phyloP scores from a whole-genome alignment of 805 yeast genomes.

The Candida ficus region DNA sequence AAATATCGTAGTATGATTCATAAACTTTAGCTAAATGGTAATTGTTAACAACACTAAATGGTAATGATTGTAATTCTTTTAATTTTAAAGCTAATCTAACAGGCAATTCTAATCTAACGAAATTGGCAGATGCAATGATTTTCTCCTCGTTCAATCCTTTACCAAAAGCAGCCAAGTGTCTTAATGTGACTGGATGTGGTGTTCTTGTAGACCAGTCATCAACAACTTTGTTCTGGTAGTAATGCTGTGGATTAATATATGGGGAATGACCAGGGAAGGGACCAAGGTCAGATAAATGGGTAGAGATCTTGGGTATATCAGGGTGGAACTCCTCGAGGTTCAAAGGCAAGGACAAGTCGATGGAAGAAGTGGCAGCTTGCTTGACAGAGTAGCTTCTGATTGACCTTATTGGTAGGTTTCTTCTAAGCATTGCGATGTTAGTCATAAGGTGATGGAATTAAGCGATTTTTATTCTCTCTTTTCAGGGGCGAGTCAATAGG shows the following conservation, averaged over 20 bases:
- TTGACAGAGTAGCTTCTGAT: background rate
- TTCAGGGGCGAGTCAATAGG: no score
- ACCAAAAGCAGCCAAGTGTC: slow-evolving; percentile 88
- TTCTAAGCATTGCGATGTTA: background rate
- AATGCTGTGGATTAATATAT: slow-evolving; percentile 64
- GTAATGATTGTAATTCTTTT: slow-evolving; percentile 72
- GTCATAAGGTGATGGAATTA: no score
- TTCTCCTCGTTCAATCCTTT: slow-evolving; percentile 70
- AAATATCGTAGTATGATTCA: slow-evolving; percentile 83
- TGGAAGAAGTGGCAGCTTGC: background rate
- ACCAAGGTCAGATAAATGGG: slow-evolving; percentile 30
- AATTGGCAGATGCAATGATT: slow-evolving; percentile 78
- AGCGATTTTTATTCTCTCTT: no score
- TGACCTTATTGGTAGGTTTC: background rate
- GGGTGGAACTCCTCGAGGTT: slow-evolving; percentile 33
- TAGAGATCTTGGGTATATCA: slow-evolving; percentile 27
- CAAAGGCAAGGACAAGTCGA: slow-evolving; percentile 20
- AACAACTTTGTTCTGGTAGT: slow-evolving; percentile 74
- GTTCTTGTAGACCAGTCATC: slow-evolving; percentile 53
- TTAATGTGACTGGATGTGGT: slow-evolving; percentile 89
- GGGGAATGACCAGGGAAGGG: slow-evolving; percentile 38
- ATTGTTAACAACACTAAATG: slow-evolving; percentile 80
- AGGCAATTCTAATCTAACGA: slow-evolving; percentile 81
- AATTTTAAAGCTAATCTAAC: slow-evolving; percentile 78
- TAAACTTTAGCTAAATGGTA: slow-evolving; percentile 83